Base-by-base conservation (phyloP, 257 asterid species). In the Mentha longifolia region DNA sequence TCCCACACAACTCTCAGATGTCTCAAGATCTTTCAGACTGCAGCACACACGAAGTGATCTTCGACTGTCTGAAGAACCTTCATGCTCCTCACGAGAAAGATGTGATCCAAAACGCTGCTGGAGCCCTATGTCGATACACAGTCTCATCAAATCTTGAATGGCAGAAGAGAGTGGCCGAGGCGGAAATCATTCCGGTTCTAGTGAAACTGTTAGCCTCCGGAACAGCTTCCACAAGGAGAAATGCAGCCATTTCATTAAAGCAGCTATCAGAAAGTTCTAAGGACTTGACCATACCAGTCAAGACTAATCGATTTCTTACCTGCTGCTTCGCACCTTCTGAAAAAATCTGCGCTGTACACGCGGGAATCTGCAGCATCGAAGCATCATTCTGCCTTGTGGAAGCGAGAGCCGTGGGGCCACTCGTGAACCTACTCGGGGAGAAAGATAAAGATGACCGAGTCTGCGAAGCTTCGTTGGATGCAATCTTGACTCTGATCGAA, bases 341-440 rank as follows among this genome's bases (percentile, higher is more conserved):
- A 56, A 17, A n/a, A 11, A 15, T 7, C 10, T 80, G 87, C 52
- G 70, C 72, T 4, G 20, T 80, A 3, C 87, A 83, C 60, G 7
- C 1, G 7, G 85, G 87, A 10, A 55, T 65, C 30, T 83, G 87
- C 51, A 65, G 78, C 42, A 41, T 73, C 5, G 83, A 80, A 60
- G 56, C 83, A 33, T 77, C 87, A 8, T 80, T 77, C 76, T 83
- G 87, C 70, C 83, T 83, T 66, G 3, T 80, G 70, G 87, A 83
- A 78, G 87, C 83, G 3, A 47, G 71, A 43, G 87, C 81, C 30
- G 83, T 80, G 63, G 30, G 76, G 10, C 84, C 84, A 63, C 84
- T 84, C 0, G 81, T 76, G 69, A 43, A 17, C 50, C 71, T 79
- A 2, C 78, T 84, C 0, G 65, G 52, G 6, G 85, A 81, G 45